Evolutionary conservation across 768 basidiomycete genomes (phyloP), one percentile per base, ranked within the genome.

Genomic region (Auricularia auricula-judae): DNA sequence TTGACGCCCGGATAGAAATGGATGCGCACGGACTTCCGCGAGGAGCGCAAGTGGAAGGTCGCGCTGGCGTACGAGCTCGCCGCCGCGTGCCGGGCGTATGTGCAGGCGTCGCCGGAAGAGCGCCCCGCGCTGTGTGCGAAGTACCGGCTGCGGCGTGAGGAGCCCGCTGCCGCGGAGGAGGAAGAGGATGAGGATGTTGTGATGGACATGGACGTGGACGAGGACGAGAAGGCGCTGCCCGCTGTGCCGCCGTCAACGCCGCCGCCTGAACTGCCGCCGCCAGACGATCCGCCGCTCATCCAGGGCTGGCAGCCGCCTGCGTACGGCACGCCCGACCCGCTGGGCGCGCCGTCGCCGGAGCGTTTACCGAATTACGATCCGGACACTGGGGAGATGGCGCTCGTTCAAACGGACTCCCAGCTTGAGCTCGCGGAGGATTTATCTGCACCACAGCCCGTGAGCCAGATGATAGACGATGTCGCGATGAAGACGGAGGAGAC

Each of bases 21-120:
- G 97, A 88, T 99, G 84, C 89, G 92, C 34, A 84, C 84, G 43
- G 97, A 99, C 73, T 98, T 97, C 68, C 86, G 91, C 21, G 95
- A 98, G 74, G 97, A 99, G 71, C 81, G 91, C 47, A 85, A 82
- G 69, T 98, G 94, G 94, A 98, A 98, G 74, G 76, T 89, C 53
- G 86, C 87, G 2, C 72, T 91, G 34, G 96, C 97, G 0, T 88
- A 87, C 71, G 87, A 87, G 65, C 74, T 99, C 35, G 89, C 92
- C 0, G 85, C 84, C 36, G 83, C 91, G 33, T 88, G 93, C 23
- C 81, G 91, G 5, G 88, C 93, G 69, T 99, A 93, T 93, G 92
- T 96, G 72, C 80, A 82, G 62, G 86, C 88, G 29, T 79, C 80
- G n/a, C 76, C 76, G 23, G 86, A 86, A 68, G 85, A 86, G 65